Evolutionary conservation across 805 yeast genomes (phyloP).

Genomic region (Saturnispora bothae): DNA sequence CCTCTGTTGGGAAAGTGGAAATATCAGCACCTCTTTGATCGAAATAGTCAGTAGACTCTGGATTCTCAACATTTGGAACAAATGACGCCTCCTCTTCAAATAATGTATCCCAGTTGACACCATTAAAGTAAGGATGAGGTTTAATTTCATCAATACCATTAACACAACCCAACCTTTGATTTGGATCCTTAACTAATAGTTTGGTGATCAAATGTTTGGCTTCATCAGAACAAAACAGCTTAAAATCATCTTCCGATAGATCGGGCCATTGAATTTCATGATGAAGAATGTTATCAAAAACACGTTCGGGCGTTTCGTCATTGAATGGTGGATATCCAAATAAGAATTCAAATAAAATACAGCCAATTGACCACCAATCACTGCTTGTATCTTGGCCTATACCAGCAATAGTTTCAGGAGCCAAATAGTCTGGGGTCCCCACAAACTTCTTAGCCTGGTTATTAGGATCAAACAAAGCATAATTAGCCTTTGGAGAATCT

Average conservation of each 20-base stretch:
- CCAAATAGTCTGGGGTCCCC: constrained; percentile 96
- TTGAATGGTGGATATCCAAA: constrained; percentile 95
- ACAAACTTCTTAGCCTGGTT: constrained; percentile 59
- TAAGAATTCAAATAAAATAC: constrained; percentile 83
- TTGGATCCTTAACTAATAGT: constrained; percentile 55
- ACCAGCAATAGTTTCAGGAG: constrained; percentile 92
- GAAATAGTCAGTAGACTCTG: constrained; percentile 85
- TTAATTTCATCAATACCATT: constrained; percentile 73
- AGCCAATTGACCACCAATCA: constrained; percentile 99
- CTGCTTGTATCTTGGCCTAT: constrained; percentile 70
- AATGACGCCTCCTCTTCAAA: constrained; percentile 70
- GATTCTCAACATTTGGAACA: constrained; percentile 67
- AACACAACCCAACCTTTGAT: constrained; percentile 54
- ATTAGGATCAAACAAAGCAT: constrained; percentile 65
- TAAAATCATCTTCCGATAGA: constrained; percentile 42
- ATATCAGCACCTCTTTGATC: constrained; percentile 82
- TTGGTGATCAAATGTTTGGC: constrained; percentile 67
- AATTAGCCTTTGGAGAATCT: constrained; percentile 25
- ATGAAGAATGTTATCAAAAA: constrained; percentile 68
- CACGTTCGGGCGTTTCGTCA: constrained; percentile 65
- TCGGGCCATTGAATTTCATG: constrained; percentile 82
- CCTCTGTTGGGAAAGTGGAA: constrained; percentile 40
- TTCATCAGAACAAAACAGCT: constrained; percentile 42
- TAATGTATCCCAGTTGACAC: constrained; percentile 63
- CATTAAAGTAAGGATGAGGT: constrained; percentile 65